Evolutionary conservation across 495 filamentous ascomycete genomes (phyloP), one percentile per base, ranked within the genome.

Genomic region (Friedmanniomyces simplex): DNA sequence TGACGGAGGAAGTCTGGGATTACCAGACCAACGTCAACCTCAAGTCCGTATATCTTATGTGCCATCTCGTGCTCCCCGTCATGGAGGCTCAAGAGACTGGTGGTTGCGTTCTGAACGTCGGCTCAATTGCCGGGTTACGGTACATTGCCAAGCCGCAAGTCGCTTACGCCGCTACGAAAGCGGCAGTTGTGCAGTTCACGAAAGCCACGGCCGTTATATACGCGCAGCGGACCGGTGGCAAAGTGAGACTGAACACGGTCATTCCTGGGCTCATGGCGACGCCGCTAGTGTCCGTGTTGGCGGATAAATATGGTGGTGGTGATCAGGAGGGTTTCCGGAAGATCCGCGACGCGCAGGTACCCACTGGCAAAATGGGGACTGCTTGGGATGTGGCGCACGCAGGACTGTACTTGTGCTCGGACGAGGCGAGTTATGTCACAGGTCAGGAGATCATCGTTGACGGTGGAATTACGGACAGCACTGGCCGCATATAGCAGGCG

Each of bases 401-500:
- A 0, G 74, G 72, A 1, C 56, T 78, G 37, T 82, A 80, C 57
- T 65, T 82, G 12, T 75, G 70, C 0, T 71, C 71, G 28, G 72
- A 75, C 50, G 77, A 78, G 51, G 72, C 78, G 4, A 54, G 57
- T 14, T 82, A 78, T 66, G 73, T 80, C 22, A 81, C 78, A 0
- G 78, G 79, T 0, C 70, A 76, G 58, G 71, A 80, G 58, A 63
- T 82, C 10, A 69, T 81, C 1, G 74, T 83, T 1, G 78, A 82
- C 70, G 79, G 80, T 12, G 79, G 55, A 5, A 51, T 57, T 10
- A 37, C 39, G 5, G 16, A 50, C 32, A 42, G 6, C n/a, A 51
- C 47, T 41, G 55, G 55, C 5, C n/a, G 49, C 11, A 34, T 37
- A 20, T 37, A 20, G 30, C 25, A 34, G 25, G 46, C 22, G 25